Percentiles rank a stretch among this genome's conserved stretches.
Evolutionary conservation across 768 basidiomycete genomes (phyloP).

Genomic region (Mycena kentingensis): DNA sequence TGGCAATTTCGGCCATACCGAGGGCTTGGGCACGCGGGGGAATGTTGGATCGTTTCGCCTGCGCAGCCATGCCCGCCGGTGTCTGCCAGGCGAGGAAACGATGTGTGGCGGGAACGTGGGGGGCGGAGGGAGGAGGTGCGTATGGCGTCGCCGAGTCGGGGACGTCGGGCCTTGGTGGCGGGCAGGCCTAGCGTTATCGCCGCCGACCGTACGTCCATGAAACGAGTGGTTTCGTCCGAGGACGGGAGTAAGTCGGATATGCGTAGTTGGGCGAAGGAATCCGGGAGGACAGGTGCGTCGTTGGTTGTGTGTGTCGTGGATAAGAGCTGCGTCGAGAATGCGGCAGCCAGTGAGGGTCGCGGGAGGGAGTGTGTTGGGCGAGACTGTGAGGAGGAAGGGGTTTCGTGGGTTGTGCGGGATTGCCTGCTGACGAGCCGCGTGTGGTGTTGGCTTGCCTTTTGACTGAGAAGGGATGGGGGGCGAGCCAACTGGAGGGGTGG

Average conservation of each 20-base stretch:
- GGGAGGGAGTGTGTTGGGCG: no score
- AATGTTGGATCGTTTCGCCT: not conserved
- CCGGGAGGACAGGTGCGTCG: no score
- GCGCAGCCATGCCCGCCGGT: slow-evolving; percentile 7
- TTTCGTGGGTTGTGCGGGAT: no score
- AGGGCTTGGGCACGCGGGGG: not conserved
- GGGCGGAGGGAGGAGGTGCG: slow-evolving; percentile 2
- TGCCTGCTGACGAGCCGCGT: no score
- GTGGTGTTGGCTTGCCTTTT: no score
- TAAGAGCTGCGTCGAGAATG: no score
- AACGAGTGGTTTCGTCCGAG: not conserved
- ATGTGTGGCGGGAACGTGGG: slow-evolving; percentile 7
- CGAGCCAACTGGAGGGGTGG: no score
- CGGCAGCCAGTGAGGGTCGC: no score
- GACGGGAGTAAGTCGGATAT: not conserved
- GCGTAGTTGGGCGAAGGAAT: no score
- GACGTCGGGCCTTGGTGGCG: not conserved
- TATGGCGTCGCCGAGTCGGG: not conserved
- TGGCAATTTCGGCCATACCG: not conserved
- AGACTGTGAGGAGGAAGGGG: no score
- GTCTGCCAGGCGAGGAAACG: slow-evolving; percentile 14
- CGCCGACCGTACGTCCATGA: not conserved
- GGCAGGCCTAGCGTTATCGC: slow-evolving; percentile 6
- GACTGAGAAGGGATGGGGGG: no score
- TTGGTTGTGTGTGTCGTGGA: no score